Base-by-base conservation (phyloP, 2,329 filamentous ascomycete species). In the Ophiostoma quercus region DNA sequence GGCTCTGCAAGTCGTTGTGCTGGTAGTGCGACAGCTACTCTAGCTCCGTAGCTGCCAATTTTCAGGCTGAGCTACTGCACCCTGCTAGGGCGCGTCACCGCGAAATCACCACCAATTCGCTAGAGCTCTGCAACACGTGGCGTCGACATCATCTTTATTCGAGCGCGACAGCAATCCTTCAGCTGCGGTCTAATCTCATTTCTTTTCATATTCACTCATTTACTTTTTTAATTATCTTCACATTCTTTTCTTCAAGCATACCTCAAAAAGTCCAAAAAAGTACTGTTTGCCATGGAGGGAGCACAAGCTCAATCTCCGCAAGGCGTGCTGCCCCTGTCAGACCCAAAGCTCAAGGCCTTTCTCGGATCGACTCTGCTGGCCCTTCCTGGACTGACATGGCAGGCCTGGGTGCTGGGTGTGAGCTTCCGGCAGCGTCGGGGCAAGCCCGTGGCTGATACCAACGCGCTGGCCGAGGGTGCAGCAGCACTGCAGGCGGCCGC, bases 331-430 rank as follows among this genome's bases (percentile, higher is more conserved):
- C 47, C 32, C 67, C 68, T 25, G 51, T 68, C 34, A 60, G 65
- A 71, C n/a, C 47, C 65, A 41, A 67, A 60, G 54, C 70, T 72
- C 47, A 71, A 69, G 47, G 66, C 69, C n/a, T 73, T 73, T 5
- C 39, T 74, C 16, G 71, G 66, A 3, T 73, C 73, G 22, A 37
- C 73, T 41, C 25, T 73, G 25, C 69, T 74, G 34, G 72, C 75
- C 32, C 39, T 76, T 47, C 67, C 74, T 32, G 71, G 71, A 34
- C 71, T 73, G 11, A 68, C 68, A 1, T 74, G 71, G 70, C 73
- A 71, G 67, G 72, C 71, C 6, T 73, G 69, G 69, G 71, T 72
- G n/a, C 68, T 74, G 11, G 73, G 72, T 34, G 43, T 68, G 8
- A 71, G 69, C 54, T 72, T 72, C 63, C 68, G 72, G 5, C 72